phyloP scores from a whole-genome alignment of 176 grass and related monocot species.

The Areca catechu region DNA sequence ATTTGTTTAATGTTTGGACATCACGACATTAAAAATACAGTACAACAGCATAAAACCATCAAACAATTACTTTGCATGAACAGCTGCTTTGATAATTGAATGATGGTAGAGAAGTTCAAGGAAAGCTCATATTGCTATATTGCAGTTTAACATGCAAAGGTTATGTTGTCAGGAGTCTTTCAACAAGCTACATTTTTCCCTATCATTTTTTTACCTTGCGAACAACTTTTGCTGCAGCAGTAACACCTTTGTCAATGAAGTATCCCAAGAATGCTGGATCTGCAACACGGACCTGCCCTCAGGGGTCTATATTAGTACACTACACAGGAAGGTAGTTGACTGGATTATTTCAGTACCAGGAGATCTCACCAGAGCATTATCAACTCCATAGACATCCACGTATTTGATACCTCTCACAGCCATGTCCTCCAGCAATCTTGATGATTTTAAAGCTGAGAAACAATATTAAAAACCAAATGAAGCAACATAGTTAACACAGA shows the following conservation, averaged over 20 bases:
- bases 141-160: too few species aligned
- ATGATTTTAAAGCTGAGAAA: slow-evolving; percentile 61
- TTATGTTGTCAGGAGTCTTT: too few species aligned
- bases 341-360: neutral
- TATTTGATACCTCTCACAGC: slow-evolving; percentile 67
- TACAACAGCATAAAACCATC: too few species aligned
- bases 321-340: neutral
- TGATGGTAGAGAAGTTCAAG: too few species aligned
- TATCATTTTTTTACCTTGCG: slow-evolving; percentile 51
- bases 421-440: slow-evolving; percentile 89
- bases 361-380: slow-evolving; percentile 67
- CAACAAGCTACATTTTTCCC: too few species aligned
- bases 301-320: slow-evolving; percentile 31
- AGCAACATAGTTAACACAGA: neutral
- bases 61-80: too few species aligned
- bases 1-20: too few species aligned
- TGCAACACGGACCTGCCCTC: slow-evolving; percentile 74
- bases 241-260: slow-evolving; percentile 87
- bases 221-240: slow-evolving; percentile 85
- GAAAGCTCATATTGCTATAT: too few species aligned
- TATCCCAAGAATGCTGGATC: slow-evolving; percentile 95
- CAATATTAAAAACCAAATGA: slow-evolving; percentile 3
- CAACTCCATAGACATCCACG: slow-evolving; percentile 94
- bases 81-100: too few species aligned
- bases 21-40: too few species aligned